Conservation (phyloP, 805 yeast species). For the baker's yeast (Saccharomyces cerevisiae) region DNA sequence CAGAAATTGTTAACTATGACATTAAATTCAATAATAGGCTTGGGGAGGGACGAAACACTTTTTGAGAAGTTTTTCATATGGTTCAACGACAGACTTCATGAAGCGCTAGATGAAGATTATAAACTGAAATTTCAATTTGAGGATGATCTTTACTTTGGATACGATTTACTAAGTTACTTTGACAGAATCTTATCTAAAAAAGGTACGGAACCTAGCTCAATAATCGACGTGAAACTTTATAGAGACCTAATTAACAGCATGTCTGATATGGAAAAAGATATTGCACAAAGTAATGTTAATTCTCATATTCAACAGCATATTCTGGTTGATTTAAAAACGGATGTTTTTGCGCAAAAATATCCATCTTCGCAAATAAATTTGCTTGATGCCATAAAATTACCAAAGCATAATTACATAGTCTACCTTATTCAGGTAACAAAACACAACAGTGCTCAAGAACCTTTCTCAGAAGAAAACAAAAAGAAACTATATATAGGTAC, state of each 20-base stretch:
- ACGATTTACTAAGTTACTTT: constrained; percentile 6
- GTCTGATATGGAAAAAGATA: neutral
- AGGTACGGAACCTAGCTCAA: neutral
- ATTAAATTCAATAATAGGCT: constrained; percentile 6
- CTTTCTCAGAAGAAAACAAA: neutral
- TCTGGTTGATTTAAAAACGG: neutral
- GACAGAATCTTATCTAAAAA: neutral
- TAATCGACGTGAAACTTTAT: neutral
- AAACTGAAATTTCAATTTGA: constrained; percentile 3
- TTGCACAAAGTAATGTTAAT: neutral
- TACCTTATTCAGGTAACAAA: neutral
- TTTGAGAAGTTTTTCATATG: constrained; percentile 14
- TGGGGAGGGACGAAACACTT: constrained; percentile 10
- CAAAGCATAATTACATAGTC: neutral
- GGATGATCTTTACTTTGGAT: constrained; percentile 4
- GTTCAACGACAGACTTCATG: constrained; percentile 17
- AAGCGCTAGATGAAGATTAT: constrained; percentile 17
- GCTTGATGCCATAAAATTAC: neutral
- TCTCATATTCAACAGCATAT: neutral
- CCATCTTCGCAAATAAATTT: neutral
- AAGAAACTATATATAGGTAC: neutral
- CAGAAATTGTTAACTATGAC: constrained; percentile 7
- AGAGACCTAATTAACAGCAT: neutral
- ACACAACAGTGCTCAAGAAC: neutral
- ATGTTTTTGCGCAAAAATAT: neutral